Evolutionary conservation across 257 asterid genomes (phyloP).

Genomic region (Voacanga thouarsii): DNA sequence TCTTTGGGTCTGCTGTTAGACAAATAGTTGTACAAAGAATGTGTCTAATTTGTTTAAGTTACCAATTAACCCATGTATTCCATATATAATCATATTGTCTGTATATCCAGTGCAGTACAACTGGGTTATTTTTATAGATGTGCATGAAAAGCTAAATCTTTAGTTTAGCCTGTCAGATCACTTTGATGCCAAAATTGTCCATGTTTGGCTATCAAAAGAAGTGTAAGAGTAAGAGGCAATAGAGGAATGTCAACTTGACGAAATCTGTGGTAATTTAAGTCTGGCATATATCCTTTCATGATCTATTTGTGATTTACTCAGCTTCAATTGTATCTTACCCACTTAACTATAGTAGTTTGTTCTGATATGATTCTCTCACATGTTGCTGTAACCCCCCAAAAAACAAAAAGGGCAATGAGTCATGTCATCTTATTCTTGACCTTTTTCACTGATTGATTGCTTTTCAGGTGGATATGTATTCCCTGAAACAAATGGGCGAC

Average conservation of each 20-base stretch:
- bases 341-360: neutral
- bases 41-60: neutral
- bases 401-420: neutral
- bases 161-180: neutral
- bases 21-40: neutral
- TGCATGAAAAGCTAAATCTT: neutral
- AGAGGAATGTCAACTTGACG: neutral
- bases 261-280: neutral
- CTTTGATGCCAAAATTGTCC: neutral
- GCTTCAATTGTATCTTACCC: neutral
- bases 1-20: neutral
- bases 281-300: neutral
- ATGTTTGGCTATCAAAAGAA: neutral
- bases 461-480: slow-evolving; percentile 88
- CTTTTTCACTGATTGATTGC: slow-evolving; percentile 13
- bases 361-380: neutral
- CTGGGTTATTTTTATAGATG: neutral
- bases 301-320: neutral
- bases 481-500: slow-evolving; percentile 88
- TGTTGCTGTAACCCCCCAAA: neutral
- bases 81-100: neutral
- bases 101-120: neutral
- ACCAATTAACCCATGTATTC: neutral
- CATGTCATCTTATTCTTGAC: neutral
- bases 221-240: neutral